phyloP scores from a whole-genome alignment of 164 flowering plant species.

The Chimonanthus salicifolius region DNA sequence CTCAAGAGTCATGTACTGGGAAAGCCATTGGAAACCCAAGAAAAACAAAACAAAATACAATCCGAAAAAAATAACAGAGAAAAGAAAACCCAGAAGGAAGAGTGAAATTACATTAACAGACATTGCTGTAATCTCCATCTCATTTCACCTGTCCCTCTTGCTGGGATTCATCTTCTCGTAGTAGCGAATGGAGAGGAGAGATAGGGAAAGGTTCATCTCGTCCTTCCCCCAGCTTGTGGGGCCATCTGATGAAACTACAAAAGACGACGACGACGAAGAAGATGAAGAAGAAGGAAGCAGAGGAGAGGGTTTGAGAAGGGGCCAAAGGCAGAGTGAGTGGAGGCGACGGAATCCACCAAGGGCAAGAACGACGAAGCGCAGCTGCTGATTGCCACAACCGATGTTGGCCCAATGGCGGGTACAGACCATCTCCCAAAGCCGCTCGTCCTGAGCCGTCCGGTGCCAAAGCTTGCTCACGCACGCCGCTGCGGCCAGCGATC shows the following conservation, averaged over 20 bases:
- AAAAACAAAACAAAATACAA: neutral
- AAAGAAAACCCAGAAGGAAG: neutral
- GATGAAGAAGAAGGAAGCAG: slow-evolving; percentile 11
- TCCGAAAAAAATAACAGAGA: neutral
- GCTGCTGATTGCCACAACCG: slow-evolving; percentile 56
- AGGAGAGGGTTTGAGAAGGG: slow-evolving; percentile 42
- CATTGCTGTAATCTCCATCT: neutral
- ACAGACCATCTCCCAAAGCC: slow-evolving; percentile 95
- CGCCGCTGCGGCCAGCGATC: slow-evolving; percentile 57
- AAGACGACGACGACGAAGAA: slow-evolving; percentile 9
- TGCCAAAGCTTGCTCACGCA: slow-evolving; percentile 86
- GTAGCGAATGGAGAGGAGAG: slow-evolving; percentile 66
- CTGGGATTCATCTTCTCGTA: slow-evolving; percentile 74
- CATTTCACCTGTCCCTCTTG: slow-evolving; percentile 5
- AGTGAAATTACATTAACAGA: neutral
- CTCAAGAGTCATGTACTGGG: no score
- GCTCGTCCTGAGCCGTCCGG: slow-evolving; percentile 75
- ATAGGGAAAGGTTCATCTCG: slow-evolving; percentile 79
- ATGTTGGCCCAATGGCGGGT: slow-evolving; percentile 60
- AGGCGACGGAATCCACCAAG: slow-evolving; percentile 90
- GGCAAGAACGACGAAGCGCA: slow-evolving; percentile 77
- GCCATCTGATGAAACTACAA: neutral
- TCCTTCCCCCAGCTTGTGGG: slow-evolving; percentile 69
- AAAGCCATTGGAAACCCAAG: no score
- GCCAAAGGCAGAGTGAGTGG: slow-evolving; percentile 63